These are phyloP conservation scores for Uncinocarpus reesii DNA, from an alignment of 2,329 filamentous ascomycete species.

Conservation along the genomic window DNA sequence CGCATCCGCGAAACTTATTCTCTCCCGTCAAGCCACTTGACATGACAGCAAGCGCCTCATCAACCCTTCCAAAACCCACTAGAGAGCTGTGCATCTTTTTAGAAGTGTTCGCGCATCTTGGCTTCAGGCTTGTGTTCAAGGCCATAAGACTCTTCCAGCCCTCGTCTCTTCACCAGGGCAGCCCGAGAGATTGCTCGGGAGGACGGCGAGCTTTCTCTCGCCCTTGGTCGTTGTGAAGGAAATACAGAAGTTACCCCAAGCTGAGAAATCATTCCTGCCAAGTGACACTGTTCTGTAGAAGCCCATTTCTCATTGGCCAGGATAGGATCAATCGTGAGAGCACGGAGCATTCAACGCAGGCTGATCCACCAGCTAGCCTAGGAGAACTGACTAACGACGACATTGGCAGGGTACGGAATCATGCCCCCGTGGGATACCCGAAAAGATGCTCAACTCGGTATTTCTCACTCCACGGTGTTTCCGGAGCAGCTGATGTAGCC, in stretches of 20 bases:
- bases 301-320: not conserved
- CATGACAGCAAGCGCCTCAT: not conserved
- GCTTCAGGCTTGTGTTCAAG: not conserved
- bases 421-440: too few relatives aligned
- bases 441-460: too few relatives aligned
- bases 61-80: not conserved
- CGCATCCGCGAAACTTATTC: not conserved
- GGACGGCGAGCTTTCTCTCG: not conserved
- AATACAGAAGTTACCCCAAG: not conserved
- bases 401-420: too few relatives aligned
- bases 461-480: too few relatives aligned
- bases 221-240: too few relatives aligned
- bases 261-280: not conserved
- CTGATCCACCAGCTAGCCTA: too few relatives aligned
- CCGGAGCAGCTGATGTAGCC: too few relatives aligned
- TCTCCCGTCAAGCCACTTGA: not conserved
- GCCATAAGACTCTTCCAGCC: not conserved
- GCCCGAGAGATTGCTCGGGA: too few relatives aligned
- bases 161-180: too few relatives aligned
- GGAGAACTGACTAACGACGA: too few relatives aligned
- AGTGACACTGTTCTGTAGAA: not conserved
- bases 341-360: too few relatives aligned
- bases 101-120: not conserved
- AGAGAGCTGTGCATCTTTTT: not conserved
- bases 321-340: not conserved